Evolutionary conservation across 2,329 filamentous ascomycete genomes (phyloP).

Genomic region (Phyllosticta ampelicida): DNA sequence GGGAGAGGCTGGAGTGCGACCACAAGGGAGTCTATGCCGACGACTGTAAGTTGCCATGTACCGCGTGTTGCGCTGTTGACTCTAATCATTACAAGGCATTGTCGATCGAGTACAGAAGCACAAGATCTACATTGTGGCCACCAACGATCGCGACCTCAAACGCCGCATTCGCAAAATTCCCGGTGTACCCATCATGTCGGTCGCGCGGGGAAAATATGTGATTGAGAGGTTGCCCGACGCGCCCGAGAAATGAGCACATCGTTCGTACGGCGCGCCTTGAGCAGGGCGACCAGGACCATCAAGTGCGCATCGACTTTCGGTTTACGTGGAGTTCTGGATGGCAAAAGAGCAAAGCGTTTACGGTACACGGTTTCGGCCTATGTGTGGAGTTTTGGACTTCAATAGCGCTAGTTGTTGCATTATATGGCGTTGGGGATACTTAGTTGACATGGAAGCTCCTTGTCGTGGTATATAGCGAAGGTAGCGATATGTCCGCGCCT

Average conservation of each 20-base stretch:
- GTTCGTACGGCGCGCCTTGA: too few relatives aligned
- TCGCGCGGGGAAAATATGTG: conserved; percentile 81
- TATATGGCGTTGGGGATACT: too few relatives aligned
- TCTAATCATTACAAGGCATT: conserved; percentile 12
- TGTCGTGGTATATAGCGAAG: too few relatives aligned
- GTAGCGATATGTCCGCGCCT: too few relatives aligned
- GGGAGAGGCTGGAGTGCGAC: conserved; percentile 75
- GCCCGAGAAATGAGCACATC: conserved; percentile 47
- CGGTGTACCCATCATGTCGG: conserved; percentile 66
- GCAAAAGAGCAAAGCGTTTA: too few relatives aligned
- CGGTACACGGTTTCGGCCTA: too few relatives aligned
- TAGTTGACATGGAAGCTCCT: too few relatives aligned
- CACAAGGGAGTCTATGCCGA: conserved; percentile 85
- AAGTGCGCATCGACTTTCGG: too few relatives aligned
- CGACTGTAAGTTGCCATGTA: conserved; percentile 49
- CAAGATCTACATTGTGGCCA: conserved; percentile 36
- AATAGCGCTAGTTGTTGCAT: too few relatives aligned
- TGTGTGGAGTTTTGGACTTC: too few relatives aligned
- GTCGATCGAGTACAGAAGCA: conserved; percentile 36
- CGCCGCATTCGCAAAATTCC: conserved; percentile 73
- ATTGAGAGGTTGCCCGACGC: conserved; percentile 86
- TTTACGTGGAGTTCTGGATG: too few relatives aligned
- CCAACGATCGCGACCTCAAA: conserved; percentile 64
- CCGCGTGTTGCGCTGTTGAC: neutral
- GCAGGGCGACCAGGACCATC: too few relatives aligned